phyloP scores from a whole-genome alignment of 2,329 filamentous ascomycete species.

The Fusarium napiforme region DNA sequence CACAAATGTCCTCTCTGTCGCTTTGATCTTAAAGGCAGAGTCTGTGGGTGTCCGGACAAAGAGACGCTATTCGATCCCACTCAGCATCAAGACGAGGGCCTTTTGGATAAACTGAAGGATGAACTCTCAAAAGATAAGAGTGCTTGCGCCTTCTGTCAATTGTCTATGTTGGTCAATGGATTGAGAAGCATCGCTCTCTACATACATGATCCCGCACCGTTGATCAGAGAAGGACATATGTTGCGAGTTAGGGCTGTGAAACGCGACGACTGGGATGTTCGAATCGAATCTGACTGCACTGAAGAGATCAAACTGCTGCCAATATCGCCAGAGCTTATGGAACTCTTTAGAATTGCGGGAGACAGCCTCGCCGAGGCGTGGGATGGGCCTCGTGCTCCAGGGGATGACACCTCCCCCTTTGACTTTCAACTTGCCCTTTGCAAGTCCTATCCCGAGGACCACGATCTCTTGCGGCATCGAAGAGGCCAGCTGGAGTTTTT shows the following conservation, averaged over 20 bases:
- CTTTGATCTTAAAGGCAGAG: neutral
- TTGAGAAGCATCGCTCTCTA: neutral
- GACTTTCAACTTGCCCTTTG: neutral
- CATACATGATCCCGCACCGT: neutral
- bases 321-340: neutral
- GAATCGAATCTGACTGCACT: neutral
- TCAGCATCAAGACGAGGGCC: neutral
- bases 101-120: neutral
- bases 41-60: neutral
- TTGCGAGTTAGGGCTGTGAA: neutral
- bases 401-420: neutral
- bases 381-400: neutral
- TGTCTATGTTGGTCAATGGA: neutral
- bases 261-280: neutral
- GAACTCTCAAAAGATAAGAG: neutral
- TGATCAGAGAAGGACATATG: neutral
- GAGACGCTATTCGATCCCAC: neutral
- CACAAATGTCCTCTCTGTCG: conserved; percentile 5
- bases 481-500: neutral
- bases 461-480: neutral
- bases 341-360: neutral
- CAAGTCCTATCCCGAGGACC: neutral
- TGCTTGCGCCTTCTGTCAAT: neutral
- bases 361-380: neutral
- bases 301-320: neutral